Evolutionary conservation across 805 yeast species (phyloP), one percentile per base, ranked within the genome.

Genomic region (Starmerella etchellsii): DNA sequence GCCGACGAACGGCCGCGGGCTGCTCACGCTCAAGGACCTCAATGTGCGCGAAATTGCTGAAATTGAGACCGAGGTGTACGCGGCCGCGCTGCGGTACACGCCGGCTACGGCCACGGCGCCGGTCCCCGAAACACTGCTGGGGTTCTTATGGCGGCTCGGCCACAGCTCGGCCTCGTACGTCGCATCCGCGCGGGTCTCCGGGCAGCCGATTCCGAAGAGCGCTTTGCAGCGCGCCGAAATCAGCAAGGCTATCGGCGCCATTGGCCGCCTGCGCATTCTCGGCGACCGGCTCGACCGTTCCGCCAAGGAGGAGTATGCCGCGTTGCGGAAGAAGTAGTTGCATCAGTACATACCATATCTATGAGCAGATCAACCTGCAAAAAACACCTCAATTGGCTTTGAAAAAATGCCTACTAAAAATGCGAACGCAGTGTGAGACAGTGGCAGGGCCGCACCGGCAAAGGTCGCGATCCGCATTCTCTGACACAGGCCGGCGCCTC

Each of bases 1-100:
- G 0, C 69, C 94, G 0, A 74, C 94, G 0, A 88, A 87, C 55
- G 91, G 93, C 37, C 76, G 76, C 46, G 76, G 85, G 0, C 55
- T 87, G 1, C 65, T 87, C 46, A 74, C 83, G 3, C 70, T 81
- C 41, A 62, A 64, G 27, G 36, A 43, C 4, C 42, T 54, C 3
- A 48, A 51, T 38, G 55, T 63, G 31, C 44, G 31, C 27, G 39
- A 34, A 18, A 35, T 47, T 25, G 41, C 43, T 26, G 40, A 30
- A 2, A 19, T 43, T 7, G 41, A 41, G 8, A 31, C 40, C 13
- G 28, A 50, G 21, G 42, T 39, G 9, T 61, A 42, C 40, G 55
- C 63, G 1, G 50, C 54, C 8, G 59, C 54, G 10, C 42, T 57
- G 27, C 56, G 51, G 41, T 63, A 63, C 43, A 45, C 55, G 2